Evolutionary conservation across 306 rosid genomes (phyloP).

Genomic region (Glycine tomentella): DNA sequence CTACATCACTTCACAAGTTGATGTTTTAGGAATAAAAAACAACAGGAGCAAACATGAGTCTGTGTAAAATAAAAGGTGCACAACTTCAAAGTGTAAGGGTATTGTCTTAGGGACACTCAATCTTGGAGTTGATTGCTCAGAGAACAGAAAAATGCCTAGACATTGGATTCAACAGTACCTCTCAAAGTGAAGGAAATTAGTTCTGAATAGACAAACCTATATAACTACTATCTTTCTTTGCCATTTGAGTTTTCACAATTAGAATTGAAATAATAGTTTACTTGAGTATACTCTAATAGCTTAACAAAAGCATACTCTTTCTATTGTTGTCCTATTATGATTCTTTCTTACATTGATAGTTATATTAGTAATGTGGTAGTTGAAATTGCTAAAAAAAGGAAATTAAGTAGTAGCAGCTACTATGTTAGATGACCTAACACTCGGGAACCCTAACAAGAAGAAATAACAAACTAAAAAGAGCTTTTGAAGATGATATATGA

Average conservation of each 20-base stretch:
- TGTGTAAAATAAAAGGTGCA: background rate
- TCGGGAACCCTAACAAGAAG: too few species aligned
- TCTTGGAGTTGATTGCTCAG: background rate
- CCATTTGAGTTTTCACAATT: background rate
- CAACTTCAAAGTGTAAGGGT: background rate
- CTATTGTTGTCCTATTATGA: constrained; percentile 11
- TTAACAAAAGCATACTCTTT: background rate
- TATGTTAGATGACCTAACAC: too few species aligned
- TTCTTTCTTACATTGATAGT: constrained; percentile 25
- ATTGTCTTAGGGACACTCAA: constrained; percentile 4
- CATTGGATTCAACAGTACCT: background rate
- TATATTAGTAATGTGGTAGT: too few species aligned
- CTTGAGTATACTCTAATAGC: background rate
- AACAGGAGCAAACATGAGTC: background rate
- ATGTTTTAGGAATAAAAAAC: background rate
- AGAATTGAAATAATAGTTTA: background rate
- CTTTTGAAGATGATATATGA: too few species aligned
- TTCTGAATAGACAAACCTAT: background rate
- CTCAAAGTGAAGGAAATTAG: background rate
- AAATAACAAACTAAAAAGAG: too few species aligned
- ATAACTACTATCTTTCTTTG: background rate
- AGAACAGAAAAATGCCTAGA: background rate
- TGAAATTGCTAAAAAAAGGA: too few species aligned
- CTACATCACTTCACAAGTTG: background rate
- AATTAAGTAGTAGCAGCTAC: too few species aligned